A percentile compares a stretch with the other conserved stretches of the same genome.
These are phyloP conservation scores for Apiotrichum gracile DNA, from an alignment of 1,284 basidiomycete genomes.

Conservation along the genomic window DNA sequence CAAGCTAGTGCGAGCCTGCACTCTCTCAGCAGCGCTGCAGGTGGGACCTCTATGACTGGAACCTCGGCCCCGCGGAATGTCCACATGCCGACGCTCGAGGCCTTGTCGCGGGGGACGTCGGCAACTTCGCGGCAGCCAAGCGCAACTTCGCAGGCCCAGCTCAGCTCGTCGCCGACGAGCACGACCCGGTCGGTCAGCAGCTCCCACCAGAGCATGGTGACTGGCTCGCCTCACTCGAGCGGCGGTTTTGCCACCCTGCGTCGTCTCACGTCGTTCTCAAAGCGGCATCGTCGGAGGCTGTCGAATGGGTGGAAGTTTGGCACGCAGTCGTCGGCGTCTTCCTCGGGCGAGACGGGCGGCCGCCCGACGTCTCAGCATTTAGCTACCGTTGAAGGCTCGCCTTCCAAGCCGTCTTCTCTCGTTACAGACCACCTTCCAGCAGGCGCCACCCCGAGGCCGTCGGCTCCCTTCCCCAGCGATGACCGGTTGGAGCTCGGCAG, in stretches of 20 bases:
- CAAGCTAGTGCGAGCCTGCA: neutral
- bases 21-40: neutral
- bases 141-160: neutral
- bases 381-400: conserved; percentile 34
- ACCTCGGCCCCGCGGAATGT: neutral
- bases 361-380: conserved; percentile 1
- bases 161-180: neutral
- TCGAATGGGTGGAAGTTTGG: conserved; percentile 42
- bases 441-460: neutral
- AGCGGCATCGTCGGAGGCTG: conserved; percentile 36
- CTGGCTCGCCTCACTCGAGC: neutral
- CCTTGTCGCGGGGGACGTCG: neutral
- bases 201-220: neutral
- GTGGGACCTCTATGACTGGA: too few relatives aligned
- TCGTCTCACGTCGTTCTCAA: conserved; percentile 32
- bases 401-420: conserved; percentile 24
- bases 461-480: neutral
- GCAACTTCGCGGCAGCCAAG: neutral
- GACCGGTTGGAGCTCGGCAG: neutral
- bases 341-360: neutral
- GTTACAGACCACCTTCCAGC: neutral
- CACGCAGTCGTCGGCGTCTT: conserved; percentile 11
- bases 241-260: conserved; percentile 25
- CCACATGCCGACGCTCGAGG: conserved; percentile 4
- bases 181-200: neutral